phyloP scores from a whole-genome alignment of 148 eudicot species.

The Rhododendron simsii region DNA sequence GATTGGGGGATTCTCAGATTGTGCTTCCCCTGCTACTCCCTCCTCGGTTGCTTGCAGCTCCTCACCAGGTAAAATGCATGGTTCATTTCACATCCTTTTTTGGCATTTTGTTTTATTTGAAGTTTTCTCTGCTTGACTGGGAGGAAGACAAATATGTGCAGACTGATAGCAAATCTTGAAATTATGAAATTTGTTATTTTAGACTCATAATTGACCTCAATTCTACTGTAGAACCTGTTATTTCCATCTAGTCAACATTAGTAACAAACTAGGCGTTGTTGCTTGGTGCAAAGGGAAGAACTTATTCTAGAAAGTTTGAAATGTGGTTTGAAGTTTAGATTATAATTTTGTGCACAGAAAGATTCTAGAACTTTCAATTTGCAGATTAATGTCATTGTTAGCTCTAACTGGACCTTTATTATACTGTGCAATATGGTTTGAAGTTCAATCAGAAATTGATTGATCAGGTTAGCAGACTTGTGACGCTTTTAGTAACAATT shows the following conservation, averaged over 20 bases:
- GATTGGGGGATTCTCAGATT: constrained; percentile 42
- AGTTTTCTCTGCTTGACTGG: constrained; percentile 2
- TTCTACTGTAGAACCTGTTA: neutral
- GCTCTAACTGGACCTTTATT: neutral
- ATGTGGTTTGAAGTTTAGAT: neutral
- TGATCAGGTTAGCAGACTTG: neutral
- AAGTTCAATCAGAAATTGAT: neutral
- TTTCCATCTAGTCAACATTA: neutral
- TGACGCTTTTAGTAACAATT: neutral
- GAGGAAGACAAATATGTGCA: neutral
- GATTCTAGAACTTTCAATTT: neutral
- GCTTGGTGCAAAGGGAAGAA: neutral
- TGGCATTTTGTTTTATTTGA: neutral
- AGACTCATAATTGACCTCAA: neutral
- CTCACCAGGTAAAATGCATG: constrained; percentile 60
- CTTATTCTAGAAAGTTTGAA: neutral
- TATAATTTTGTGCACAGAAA: neutral
- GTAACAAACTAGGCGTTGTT: neutral
- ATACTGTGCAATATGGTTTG: neutral
- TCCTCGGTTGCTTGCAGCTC: constrained; percentile 79
- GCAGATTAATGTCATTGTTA: neutral
- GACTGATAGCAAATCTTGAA: neutral
- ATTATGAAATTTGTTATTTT: neutral
- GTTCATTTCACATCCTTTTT: neutral
- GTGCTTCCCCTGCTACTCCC: constrained; percentile 82